Conservation (phyloP, 306 rosid species). For the Neltuma alba region DNA sequence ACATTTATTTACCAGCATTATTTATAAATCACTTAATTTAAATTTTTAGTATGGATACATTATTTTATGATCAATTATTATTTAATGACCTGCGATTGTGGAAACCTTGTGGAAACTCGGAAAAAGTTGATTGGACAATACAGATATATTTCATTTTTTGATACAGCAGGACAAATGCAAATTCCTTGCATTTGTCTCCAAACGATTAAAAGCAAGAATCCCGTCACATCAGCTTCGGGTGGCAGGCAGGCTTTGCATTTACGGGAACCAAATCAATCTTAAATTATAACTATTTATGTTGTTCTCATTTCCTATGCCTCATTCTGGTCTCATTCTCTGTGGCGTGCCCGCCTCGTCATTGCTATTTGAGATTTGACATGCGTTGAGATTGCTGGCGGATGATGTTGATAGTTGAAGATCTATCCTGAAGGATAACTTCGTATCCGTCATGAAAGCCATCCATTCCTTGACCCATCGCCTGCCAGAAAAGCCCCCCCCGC, state of each 20-base stretch:
- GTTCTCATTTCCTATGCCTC: neutral
- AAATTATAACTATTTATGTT: neutral
- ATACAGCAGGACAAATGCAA: no score
- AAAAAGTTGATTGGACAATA: neutral
- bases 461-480: conserved; percentile 45
- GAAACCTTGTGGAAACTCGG: neutral
- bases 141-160: no score
- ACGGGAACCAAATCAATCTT: neutral
- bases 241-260: neutral
- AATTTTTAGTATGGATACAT: no score
- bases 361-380: conserved; percentile 16
- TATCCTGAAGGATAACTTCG: conserved; percentile 36
- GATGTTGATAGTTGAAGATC: conserved; percentile 41
- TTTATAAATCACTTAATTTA: no score
- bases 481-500: conserved; percentile 54
- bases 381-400: conserved; percentile 38
- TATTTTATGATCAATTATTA: no score
- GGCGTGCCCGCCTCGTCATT: neutral
- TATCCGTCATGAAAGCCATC: conserved; percentile 43
- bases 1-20: no score
- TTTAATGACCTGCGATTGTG: neutral
- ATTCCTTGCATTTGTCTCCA: neutral
- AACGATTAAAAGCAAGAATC: neutral
- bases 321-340: neutral
- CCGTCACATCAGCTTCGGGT: neutral